Evolutionary conservation across 169 alveolate genomes (phyloP).

Genomic region (Hepatocystis sp.): DNA sequence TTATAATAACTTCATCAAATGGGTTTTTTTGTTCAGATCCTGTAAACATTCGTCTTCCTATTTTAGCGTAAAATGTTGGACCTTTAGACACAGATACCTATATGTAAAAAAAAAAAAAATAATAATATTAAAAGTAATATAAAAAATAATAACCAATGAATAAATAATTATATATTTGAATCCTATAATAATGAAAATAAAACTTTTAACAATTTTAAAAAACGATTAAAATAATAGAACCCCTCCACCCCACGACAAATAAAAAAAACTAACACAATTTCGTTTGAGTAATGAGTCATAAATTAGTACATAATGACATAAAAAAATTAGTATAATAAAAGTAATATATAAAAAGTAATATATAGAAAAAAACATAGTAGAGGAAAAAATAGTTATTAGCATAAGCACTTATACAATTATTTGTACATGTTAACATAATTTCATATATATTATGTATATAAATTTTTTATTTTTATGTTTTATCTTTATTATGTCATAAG

Average conservation of each 20-base stretch:
- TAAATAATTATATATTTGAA: too few species aligned
- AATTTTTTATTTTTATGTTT: neutral
- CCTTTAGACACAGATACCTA: conserved; percentile 81
- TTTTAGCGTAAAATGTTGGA: conserved; percentile 81
- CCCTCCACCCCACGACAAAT: too few species aligned
- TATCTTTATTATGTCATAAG: neutral
- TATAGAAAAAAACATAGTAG: neutral
- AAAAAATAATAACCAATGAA: too few species aligned
- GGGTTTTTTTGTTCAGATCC: conserved; percentile 79
- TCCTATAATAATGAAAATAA: too few species aligned
- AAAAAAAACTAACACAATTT: too few species aligned
- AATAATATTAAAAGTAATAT: neutral
- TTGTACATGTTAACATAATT: neutral
- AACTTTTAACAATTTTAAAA: neutral
- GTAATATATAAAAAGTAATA: neutral
- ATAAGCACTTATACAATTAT: neutral
- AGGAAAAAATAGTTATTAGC: neutral
- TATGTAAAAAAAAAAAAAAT: neutral
- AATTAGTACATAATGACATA: too few species aligned
- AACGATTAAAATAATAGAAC: neutral
- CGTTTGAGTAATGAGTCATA: too few species aligned
- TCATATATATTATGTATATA: neutral
- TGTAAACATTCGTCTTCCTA: conserved; percentile 79
- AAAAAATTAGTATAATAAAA: neutral
- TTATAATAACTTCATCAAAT: conserved; percentile 80